Evolutionary conservation across 441 rosid genomes (phyloP).

Genomic region (Populus hybrid): DNA sequence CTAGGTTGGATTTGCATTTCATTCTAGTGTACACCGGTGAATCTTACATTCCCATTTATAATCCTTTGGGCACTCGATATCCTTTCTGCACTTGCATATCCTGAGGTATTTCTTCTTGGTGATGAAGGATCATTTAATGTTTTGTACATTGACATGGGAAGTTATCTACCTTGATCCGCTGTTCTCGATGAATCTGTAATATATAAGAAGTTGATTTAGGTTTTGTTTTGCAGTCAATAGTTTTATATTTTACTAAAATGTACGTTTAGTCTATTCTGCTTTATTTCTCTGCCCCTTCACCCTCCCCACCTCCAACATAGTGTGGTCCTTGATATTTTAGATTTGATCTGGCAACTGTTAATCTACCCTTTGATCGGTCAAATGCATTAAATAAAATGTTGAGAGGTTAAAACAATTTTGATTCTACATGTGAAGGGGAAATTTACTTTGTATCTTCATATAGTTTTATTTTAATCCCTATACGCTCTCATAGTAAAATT

Average conservation of each 20-base stretch:
- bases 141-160: not conserved
- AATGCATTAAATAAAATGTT: not conserved
- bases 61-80: not conserved
- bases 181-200: not conserved
- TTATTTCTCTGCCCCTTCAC: not conserved
- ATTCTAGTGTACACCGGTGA: not conserved
- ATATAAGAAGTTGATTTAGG: not conserved
- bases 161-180: not conserved
- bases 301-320: not conserved
- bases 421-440: not conserved
- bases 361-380: too few species aligned
- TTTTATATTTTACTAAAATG: not conserved
- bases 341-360: too few species aligned
- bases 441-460: not conserved
- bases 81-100: not conserved
- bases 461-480: too few species aligned
- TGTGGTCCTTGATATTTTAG: too few species aligned
- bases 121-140: not conserved
- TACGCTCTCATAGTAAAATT: not conserved
- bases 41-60: not conserved
- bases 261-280: not conserved
- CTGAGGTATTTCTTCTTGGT: not conserved
- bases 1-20: not conserved
- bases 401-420: not conserved
- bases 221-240: not conserved